Conservation (phyloP, 495 filamentous ascomycete species). For the Daldinia grandis region DNA sequence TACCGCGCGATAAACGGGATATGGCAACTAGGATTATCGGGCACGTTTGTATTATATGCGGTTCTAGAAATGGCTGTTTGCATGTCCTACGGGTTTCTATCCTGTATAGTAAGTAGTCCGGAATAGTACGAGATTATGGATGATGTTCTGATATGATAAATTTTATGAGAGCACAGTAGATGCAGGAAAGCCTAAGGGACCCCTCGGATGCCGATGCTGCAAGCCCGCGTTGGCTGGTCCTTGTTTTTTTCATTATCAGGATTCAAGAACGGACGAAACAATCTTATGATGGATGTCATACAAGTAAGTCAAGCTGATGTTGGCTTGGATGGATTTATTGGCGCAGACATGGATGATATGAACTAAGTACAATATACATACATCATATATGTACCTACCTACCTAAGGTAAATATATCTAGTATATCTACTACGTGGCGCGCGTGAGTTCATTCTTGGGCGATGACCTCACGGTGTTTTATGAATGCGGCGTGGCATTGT, state of each 20-base stretch:
- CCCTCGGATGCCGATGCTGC: neutral
- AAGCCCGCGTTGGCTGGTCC: neutral
- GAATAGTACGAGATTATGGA: constrained; percentile 33
- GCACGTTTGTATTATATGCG: constrained; percentile 37
- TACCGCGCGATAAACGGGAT: constrained; percentile 14
- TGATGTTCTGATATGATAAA: constrained; percentile 3
- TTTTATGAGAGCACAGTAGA: neutral
- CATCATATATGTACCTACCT: neutral
- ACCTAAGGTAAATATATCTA: neutral
- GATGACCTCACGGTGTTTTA: neutral
- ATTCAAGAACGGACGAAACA: neutral
- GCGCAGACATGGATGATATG: neutral
- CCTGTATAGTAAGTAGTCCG: constrained; percentile 35
- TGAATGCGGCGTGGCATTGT: neutral
- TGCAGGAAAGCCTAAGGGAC: neutral
- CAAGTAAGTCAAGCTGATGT: neutral
- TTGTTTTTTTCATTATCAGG: neutral
- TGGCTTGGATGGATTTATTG: neutral
- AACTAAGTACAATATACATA: neutral
- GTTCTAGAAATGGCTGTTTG: constrained; percentile 25
- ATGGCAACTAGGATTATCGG: constrained; percentile 1
- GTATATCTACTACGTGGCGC: no score
- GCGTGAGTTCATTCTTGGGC: neutral
- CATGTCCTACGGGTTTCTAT: constrained; percentile 32
- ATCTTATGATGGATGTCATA: neutral